phyloP scores from a whole-genome alignment of 2,329 filamentous ascomycete genomes.

The Aspergillus intermedius region DNA sequence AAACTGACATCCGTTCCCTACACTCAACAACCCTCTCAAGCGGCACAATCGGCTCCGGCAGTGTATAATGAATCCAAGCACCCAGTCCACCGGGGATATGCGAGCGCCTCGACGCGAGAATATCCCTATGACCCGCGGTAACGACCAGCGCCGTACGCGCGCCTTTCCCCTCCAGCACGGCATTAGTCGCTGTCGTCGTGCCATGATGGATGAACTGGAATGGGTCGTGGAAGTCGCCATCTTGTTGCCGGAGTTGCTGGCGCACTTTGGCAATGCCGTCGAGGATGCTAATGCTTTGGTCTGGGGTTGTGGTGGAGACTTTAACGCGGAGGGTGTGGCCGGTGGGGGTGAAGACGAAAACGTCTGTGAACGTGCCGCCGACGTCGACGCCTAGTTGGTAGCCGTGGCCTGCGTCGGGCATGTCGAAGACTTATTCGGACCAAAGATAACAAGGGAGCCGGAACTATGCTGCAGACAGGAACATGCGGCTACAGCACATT shows the following conservation, averaged over 20 bases:
- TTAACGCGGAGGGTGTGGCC: constrained; percentile 42
- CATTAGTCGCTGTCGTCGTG: constrained; percentile 46
- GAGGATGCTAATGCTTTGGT: constrained; percentile 45
- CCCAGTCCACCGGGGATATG: constrained; percentile 48
- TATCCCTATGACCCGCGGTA: constrained; percentile 46
- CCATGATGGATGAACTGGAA: constrained; percentile 47
- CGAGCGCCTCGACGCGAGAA: constrained; percentile 41
- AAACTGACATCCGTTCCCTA: constrained; percentile 39
- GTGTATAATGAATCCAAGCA: constrained; percentile 45
- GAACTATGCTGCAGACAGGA: too few species aligned
- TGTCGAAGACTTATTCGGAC: too few species aligned
- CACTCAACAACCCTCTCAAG: constrained; percentile 44
- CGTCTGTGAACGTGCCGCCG: constrained; percentile 43
- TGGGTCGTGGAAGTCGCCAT: constrained; percentile 35
- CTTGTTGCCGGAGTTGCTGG: constrained; percentile 31
- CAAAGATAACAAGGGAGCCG: too few species aligned
- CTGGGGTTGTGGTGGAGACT: constrained; percentile 39
- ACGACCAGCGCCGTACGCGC: constrained; percentile 43
- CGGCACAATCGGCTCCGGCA: constrained; percentile 45
- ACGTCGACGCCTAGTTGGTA: constrained; percentile 23
- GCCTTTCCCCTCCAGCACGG: constrained; percentile 46
- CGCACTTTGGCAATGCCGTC: constrained; percentile 41
- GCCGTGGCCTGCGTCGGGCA: constrained; percentile 1
- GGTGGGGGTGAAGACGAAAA: constrained; percentile 42
- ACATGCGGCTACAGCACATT: too few species aligned